Percentiles rank a stretch among this genome's conserved stretches.
Conservation (phyloP, 306 rosid species). For the Dryas drummondii region DNA sequence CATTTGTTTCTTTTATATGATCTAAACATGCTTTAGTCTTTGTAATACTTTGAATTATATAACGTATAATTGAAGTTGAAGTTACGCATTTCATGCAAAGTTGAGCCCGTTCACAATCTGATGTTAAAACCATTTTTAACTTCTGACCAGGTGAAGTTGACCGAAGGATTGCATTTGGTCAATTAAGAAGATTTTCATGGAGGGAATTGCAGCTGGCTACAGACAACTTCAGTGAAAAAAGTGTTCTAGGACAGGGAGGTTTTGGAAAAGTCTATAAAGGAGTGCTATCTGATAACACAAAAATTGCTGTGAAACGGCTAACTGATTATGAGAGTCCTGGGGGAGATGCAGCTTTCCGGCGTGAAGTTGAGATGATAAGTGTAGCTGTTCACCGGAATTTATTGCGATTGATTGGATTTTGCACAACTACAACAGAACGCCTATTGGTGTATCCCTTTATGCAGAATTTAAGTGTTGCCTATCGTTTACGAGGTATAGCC, state of each 20-base stretch:
- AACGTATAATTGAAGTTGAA: conserved; percentile 4
- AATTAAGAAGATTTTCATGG: conserved; percentile 86
- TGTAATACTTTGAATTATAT: not conserved
- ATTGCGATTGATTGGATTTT: conserved; percentile 83
- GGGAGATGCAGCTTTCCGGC: conserved; percentile 95
- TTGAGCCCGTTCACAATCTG: conserved; percentile 1
- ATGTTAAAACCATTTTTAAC: conserved; percentile 3
- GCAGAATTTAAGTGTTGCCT: conserved; percentile 98
- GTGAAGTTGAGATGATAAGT: conserved; percentile 99
- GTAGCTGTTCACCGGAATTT: conserved; percentile 93
- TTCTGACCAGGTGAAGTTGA: conserved; percentile 84
- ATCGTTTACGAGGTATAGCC: conserved; percentile 73
- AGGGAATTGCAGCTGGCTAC: conserved; percentile 92
- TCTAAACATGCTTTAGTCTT: not conserved
- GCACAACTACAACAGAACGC: conserved; percentile 94
- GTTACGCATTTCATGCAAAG: conserved; percentile 5
- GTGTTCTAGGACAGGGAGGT: conserved; percentile 98
- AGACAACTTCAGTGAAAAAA: conserved; percentile 83
- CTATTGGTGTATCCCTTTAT: conserved; percentile 92
- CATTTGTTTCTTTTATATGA: not conserved
- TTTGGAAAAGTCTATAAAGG: conserved; percentile 99
- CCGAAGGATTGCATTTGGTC: conserved; percentile 94
- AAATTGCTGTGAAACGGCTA: conserved; percentile 92
- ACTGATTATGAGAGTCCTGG: conserved; percentile 96
- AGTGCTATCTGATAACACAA: conserved; percentile 78